These are phyloP conservation scores for Hypoxylon sp. DNA, from an alignment of 2,329 filamentous ascomycete species.

Conservation along the genomic window DNA sequence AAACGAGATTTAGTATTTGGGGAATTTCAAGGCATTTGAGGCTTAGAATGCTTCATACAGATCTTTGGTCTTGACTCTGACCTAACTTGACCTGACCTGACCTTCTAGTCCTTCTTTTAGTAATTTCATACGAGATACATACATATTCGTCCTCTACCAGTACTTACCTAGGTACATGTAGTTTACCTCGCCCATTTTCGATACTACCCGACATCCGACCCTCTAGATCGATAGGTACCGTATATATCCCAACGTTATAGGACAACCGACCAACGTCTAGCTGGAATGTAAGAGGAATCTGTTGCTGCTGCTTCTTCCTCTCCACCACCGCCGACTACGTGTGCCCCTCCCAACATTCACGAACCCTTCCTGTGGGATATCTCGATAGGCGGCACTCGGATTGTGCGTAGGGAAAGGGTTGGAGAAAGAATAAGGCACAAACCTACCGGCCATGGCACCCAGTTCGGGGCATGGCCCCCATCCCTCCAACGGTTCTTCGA, in stretches of 20 bases:
- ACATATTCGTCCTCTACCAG: constrained; percentile 14
- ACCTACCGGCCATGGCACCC: constrained; percentile 50
- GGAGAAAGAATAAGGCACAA: constrained; percentile 18
- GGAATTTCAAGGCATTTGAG: constrained; percentile 13
- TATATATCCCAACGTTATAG: constrained; percentile 1
- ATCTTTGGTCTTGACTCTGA: neutral
- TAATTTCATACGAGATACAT: constrained; percentile 5
- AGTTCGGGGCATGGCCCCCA: constrained; percentile 42
- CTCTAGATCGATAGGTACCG: constrained; percentile 1
- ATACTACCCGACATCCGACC: constrained; percentile 7
- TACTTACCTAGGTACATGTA: no score
- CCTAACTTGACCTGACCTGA: constrained; percentile 23
- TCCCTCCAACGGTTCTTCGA: constrained; percentile 41
- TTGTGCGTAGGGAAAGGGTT: constrained; percentile 9
- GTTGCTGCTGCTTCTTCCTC: no score
- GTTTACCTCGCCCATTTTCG: neutral
- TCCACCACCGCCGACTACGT: constrained; percentile 31
- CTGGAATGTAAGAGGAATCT: constrained; percentile 38
- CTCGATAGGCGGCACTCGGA: constrained; percentile 8
- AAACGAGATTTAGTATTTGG: constrained; percentile 27
- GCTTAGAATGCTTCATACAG: neutral
- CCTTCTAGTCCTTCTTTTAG: constrained; percentile 21
- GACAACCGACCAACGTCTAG: no score
- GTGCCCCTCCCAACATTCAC: constrained; percentile 14
- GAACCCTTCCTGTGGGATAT: constrained; percentile 1